Evolutionary conservation across 2,329 filamentous ascomycete species (phyloP).

Genomic region (Colletotrichum neosansevieriae): DNA sequence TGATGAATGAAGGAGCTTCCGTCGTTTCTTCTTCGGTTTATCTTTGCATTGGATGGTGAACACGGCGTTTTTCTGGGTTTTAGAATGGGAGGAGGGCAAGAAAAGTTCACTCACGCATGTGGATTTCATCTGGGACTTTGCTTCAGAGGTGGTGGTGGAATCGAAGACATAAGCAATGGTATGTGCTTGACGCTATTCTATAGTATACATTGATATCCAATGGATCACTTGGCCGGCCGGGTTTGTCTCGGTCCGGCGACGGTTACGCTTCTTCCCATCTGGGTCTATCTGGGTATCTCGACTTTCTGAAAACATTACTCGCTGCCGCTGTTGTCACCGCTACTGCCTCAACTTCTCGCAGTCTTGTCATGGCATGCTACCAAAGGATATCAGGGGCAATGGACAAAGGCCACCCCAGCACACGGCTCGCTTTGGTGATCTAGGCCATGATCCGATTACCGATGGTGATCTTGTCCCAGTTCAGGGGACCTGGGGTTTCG

Average conservation of each 20-base stretch:
- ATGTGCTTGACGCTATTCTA: conserved; percentile 34
- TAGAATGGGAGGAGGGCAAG: conserved; percentile 16
- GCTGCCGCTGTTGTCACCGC: background rate
- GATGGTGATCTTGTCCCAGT: conserved; percentile 60
- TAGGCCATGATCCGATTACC: conserved; percentile 45
- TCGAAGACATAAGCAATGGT: conserved; percentile 14
- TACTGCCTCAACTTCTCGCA: background rate
- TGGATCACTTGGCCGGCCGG: conserved; percentile 21
- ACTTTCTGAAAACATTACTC: conserved; percentile 26
- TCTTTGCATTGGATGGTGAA: conserved; percentile 39
- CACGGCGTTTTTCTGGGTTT: conserved; percentile 28
- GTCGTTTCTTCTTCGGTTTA: background rate
- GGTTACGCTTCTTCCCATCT: conserved; percentile 23
- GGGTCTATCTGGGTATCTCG: conserved; percentile 40
- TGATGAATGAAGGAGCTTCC: conserved; percentile 26
- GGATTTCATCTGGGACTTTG: conserved; percentile 6
- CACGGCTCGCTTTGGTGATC: background rate
- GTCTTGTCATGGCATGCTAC: too few relatives aligned
- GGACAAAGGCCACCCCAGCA: too few relatives aligned
- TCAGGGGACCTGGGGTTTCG: conserved; percentile 69
- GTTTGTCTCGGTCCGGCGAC: conserved; percentile 8
- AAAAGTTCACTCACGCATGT: conserved; percentile 8
- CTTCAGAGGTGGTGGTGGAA: conserved; percentile 4
- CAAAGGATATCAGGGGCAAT: too few relatives aligned
- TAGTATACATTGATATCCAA: conserved; percentile 37